A percentile compares a stretch with the other conserved stretches of the same genome.
Evolutionary conservation across 2,329 filamentous ascomycete species (phyloP).

Genomic region (Hymenoscyphus occultus): DNA sequence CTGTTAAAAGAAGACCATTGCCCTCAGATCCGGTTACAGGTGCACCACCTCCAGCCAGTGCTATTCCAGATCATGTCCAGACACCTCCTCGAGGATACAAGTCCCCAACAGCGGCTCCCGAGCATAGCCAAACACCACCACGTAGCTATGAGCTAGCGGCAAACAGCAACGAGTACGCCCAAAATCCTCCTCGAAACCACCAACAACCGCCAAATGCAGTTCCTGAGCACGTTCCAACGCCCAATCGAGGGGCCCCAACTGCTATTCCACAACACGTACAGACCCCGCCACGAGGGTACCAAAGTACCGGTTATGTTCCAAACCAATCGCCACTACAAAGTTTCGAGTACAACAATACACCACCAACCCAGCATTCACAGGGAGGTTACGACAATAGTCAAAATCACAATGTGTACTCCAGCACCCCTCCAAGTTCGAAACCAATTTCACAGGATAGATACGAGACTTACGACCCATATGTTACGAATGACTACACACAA

Average conservation of each 20-base stretch:
- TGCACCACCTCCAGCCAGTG: constrained; percentile 39
- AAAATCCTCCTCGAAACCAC: constrained; percentile 47
- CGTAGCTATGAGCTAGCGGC: constrained; percentile 44
- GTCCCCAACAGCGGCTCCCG: constrained; percentile 34
- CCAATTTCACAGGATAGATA: constrained; percentile 26
- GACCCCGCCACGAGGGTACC: constrained; percentile 48
- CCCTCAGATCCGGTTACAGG: constrained; percentile 69
- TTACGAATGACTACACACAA: constrained; percentile 24
- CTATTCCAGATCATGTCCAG: constrained; percentile 39
- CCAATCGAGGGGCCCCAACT: constrained; percentile 42
- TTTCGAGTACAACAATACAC: constrained; percentile 41
- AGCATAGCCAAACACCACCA: constrained; percentile 28
- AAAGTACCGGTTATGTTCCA: constrained; percentile 45
- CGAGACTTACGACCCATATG: constrained; percentile 30
- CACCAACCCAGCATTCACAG: constrained; percentile 23
- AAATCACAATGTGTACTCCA: constrained; percentile 25
- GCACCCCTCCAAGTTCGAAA: constrained; percentile 20
- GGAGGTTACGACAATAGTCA: constrained; percentile 27
- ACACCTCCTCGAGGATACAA: constrained; percentile 48
- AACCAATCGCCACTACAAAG: constrained; percentile 53
- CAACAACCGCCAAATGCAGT: constrained; percentile 35
- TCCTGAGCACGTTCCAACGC: constrained; percentile 42
- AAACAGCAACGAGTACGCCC: constrained; percentile 41
- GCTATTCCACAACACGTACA: constrained; percentile 44
- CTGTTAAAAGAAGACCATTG: constrained; percentile 79